A percentile compares a stretch with the other conserved stretches of the same genome.
phyloP scores from a whole-genome alignment of 768 basidiomycete genomes.

The Pisolithus tinctorius region DNA sequence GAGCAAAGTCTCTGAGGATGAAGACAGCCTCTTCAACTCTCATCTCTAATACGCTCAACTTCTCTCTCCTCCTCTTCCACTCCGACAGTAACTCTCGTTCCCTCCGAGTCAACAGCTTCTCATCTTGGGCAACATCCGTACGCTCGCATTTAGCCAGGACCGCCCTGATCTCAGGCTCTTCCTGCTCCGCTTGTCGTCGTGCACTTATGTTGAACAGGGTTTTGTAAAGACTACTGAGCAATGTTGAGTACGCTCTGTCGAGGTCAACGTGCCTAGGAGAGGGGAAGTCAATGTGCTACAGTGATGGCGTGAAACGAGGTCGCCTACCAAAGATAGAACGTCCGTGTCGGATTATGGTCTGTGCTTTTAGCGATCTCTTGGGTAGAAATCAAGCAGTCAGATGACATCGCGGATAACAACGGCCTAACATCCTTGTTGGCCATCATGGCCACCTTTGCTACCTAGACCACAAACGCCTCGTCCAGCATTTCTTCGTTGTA shows the following conservation, averaged over 20 bases:
- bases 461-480: constrained; percentile 38
- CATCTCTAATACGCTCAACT: constrained; percentile 72
- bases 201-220: constrained; percentile 80
- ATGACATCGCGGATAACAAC: constrained; percentile 68
- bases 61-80: constrained; percentile 70
- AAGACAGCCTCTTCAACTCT: constrained; percentile 88
- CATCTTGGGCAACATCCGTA: constrained; percentile 77
- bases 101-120: constrained; percentile 57
- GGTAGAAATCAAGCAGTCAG: constrained; percentile 78
- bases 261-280: constrained; percentile 80
- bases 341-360: constrained; percentile 83
- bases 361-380: constrained; percentile 91
- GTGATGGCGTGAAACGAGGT: background rate
- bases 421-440: constrained; percentile 81
- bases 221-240: constrained; percentile 80
- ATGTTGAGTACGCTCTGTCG: constrained; percentile 69
- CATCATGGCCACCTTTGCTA: constrained; percentile 92
- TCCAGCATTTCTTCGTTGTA: constrained; percentile 1
- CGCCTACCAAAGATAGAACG: constrained; percentile 84
- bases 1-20: constrained; percentile 73
- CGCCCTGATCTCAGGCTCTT: constrained; percentile 55
- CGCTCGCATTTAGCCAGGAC: constrained; percentile 78
- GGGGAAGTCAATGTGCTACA: constrained; percentile 11
- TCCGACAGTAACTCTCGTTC: constrained; percentile 71
- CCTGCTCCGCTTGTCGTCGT: constrained; percentile 68